Evolutionary conservation across 2,329 filamentous ascomycete genomes (phyloP), one percentile per base, ranked within the genome.

Genomic region (Paecilomyces niveus): DNA sequence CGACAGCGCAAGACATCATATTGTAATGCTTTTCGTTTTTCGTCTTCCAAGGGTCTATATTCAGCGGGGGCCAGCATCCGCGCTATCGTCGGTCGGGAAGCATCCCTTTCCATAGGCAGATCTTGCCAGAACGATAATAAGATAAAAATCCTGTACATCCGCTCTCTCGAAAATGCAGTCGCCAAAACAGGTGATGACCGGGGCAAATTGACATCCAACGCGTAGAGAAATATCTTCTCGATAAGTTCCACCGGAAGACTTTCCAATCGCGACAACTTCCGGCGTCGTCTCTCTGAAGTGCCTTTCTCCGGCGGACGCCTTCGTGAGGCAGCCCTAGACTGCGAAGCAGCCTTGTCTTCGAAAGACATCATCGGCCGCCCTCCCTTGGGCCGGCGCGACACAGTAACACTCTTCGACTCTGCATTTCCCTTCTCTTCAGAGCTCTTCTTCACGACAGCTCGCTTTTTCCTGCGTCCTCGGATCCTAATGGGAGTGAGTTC

Each of bases 221-320:
- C 75, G 29, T 74, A 66, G n/a, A 80, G 68, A 60, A 83, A 83
- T 53, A 83, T 81, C 49, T 74, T 71, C 62, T 83, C 77, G n/a
- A 83, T 71, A 11, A 83, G 65, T 65, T 83, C 81, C 2, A 74
- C 66, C 0, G 81, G 81, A 0, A 83, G 70, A 3, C 62, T 58
- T 63, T 83, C 80, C 11, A 83, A 67, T 9, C 60, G 58, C 2
- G 74, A 74, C 3, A 72, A 59, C 52, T 32, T 32, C 32, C 26
- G 8, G 51, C 39, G n/a, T 31, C 11, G 24, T n/a, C 29, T 53
- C 26, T 52, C 22, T 49, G 53, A 9, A 2, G 39, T 24, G 9
- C 11, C 35, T 13, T 7, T 21, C 29, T 52, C 10, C 3, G 18
- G 15, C 18, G 21, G 18, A 49, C n/a, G 53, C 18, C 13, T 32